These are phyloP conservation scores for Trichosphaerium sp. DNA, from an alignment of 78 protist genomes.

Conservation along the genomic window DNA sequence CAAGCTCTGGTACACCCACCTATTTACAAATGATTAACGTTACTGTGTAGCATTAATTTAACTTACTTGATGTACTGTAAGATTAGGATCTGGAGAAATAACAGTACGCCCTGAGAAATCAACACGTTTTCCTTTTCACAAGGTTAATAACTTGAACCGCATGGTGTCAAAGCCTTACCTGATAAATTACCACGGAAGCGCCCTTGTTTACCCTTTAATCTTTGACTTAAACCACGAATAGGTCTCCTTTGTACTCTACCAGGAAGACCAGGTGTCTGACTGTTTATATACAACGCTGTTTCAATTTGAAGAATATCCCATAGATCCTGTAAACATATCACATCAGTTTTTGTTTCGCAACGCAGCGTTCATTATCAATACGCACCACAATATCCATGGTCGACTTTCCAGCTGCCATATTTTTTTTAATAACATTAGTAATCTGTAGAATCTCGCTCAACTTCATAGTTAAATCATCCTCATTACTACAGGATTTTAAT, in stretches of 20 bases:
- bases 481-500: conserved; percentile 58
- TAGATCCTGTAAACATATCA: conserved; percentile 10
- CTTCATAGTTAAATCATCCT: conserved; percentile 93
- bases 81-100: conserved; percentile 99
- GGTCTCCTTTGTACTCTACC: conserved; percentile 44
- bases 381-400: not conserved
- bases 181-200: conserved; percentile 93
- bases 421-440: conserved; percentile 43
- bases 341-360: no score
- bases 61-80: conserved; percentile 88
- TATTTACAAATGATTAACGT: not conserved
- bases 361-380: not conserved
- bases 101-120: conserved; percentile 98
- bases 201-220: conserved; percentile 98
- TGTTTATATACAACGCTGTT: conserved; percentile 56
- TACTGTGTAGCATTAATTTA: no score
- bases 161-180: no score
- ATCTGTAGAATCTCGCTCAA: conserved; percentile 50
- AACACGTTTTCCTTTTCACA: no score
- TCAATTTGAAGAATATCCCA: conserved; percentile 82
- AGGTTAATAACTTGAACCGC: no score
- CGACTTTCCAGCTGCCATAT: not conserved
- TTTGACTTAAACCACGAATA: conserved; percentile 80
- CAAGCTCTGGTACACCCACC: conserved; percentile 76
- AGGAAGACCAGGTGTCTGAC: conserved; percentile 65